Evolutionary conservation across 2,329 filamentous ascomycete species (phyloP).

Genomic region (Botrytis tulipae): DNA sequence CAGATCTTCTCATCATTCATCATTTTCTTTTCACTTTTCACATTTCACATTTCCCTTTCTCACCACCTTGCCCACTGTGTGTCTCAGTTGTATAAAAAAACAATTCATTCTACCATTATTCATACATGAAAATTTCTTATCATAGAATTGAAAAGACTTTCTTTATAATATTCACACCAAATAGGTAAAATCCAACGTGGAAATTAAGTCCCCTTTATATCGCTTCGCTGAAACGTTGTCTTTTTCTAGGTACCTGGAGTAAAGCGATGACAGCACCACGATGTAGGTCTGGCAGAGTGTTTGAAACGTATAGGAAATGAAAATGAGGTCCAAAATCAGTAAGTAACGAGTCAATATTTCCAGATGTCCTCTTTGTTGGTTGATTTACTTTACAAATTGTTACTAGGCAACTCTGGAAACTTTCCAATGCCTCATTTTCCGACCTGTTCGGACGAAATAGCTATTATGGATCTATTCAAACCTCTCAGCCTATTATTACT

Average conservation of each 20-base stretch:
- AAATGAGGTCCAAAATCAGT: neutral
- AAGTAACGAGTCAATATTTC: neutral
- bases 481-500: neutral
- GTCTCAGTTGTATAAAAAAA: neutral
- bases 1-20: neutral
- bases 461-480: neutral
- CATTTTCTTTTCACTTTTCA: neutral
- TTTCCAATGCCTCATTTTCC: neutral
- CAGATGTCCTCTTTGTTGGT: neutral
- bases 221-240: neutral
- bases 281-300: neutral
- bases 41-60: neutral
- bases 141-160: neutral
- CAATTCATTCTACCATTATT: neutral
- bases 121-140: neutral
- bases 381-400: neutral
- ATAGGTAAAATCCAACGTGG: neutral
- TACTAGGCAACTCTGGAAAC: neutral
- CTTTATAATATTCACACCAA: neutral
- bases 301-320: neutral
- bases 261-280: neutral
- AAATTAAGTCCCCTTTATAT: neutral
- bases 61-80: neutral
- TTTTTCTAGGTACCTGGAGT: neutral
- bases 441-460: neutral